phyloP scores from a whole-genome alignment of 495 filamentous ascomycete species.

The Oidiodendron maius region DNA sequence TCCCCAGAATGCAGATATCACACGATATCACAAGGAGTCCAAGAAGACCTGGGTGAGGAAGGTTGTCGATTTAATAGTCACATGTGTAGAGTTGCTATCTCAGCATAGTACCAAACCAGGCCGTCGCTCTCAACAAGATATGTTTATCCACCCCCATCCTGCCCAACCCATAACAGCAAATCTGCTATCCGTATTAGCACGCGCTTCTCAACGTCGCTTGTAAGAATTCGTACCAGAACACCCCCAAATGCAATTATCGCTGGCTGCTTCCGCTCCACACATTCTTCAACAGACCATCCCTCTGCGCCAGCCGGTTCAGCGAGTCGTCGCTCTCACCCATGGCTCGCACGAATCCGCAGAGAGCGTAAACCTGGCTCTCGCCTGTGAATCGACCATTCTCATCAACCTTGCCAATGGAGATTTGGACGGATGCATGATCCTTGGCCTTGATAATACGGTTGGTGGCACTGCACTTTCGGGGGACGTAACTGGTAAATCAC shows the following conservation, averaged over 20 bases:
- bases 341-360: slow-evolving; percentile 95
- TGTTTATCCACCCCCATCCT: slow-evolving; percentile 24
- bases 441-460: slow-evolving; percentile 99
- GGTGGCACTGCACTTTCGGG: slow-evolving; percentile 94
- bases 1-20: slow-evolving; percentile 1
- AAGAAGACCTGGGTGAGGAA: slow-evolving; percentile 3
- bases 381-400: slow-evolving; percentile 96
- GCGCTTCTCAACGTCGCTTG: slow-evolving; percentile 21
- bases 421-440: slow-evolving; percentile 91
- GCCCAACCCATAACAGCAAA: slow-evolving; percentile 30
- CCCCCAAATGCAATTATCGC: slow-evolving; percentile 47
- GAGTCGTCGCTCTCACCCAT: slow-evolving; percentile 98
- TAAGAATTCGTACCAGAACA: slow-evolving; percentile 12
- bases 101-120: slow-evolving; percentile 19
- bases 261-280: slow-evolving; percentile 87
- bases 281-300: slow-evolving; percentile 90
- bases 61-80: slow-evolving; percentile 27
- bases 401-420: slow-evolving; percentile 89
- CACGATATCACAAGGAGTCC: slow-evolving; percentile 8
- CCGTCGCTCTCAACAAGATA: slow-evolving; percentile 11
- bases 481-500: slow-evolving; percentile 69
- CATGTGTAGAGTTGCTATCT: slow-evolving; percentile 23
- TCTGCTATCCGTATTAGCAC: slow-evolving; percentile 26
- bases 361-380: slow-evolving; percentile 94
- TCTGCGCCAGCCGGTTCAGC: slow-evolving; percentile 90